phyloP scores from a whole-genome alignment of 495 filamentous ascomycete species.

The Tetracladium setigerum region DNA sequence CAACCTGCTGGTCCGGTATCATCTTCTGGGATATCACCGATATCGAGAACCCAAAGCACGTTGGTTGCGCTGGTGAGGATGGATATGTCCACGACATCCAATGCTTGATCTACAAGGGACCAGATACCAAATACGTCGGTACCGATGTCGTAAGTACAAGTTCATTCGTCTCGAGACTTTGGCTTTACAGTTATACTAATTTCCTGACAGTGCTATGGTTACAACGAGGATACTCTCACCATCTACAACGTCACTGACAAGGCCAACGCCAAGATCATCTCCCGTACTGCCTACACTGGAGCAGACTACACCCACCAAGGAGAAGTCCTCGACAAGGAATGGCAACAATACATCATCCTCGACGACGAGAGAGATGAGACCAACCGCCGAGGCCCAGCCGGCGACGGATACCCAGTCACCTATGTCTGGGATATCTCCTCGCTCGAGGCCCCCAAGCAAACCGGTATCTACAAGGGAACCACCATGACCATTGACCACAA shows the following conservation, averaged over 20 bases:
- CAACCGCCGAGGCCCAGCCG: constrained; percentile 38
- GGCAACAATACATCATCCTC: constrained; percentile 47
- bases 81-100: constrained; percentile 57
- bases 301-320: constrained; percentile 56
- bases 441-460: constrained; percentile 42
- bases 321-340: constrained; percentile 42
- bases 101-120: constrained; percentile 51
- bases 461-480: constrained; percentile 43
- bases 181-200: too few species aligned
- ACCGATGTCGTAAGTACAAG: constrained; percentile 32
- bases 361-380: constrained; percentile 56
- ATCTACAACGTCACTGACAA: constrained; percentile 54
- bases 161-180: too few species aligned
- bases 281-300: constrained; percentile 48
- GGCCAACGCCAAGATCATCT: constrained; percentile 38
- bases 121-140: constrained; percentile 41
- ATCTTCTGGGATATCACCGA: constrained; percentile 48
- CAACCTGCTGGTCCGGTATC: constrained; percentile 39
- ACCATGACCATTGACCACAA: constrained; percentile 52
- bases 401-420: constrained; percentile 38
- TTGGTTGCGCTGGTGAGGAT: constrained; percentile 45
- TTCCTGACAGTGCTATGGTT: constrained; percentile 39
- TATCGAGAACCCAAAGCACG: constrained; percentile 37
- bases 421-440: constrained; percentile 51
- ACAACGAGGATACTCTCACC: constrained; percentile 43